phyloP scores from a whole-genome alignment of 2,329 filamentous ascomycete genomes.

The Aspergillus ochraceoroseus region DNA sequence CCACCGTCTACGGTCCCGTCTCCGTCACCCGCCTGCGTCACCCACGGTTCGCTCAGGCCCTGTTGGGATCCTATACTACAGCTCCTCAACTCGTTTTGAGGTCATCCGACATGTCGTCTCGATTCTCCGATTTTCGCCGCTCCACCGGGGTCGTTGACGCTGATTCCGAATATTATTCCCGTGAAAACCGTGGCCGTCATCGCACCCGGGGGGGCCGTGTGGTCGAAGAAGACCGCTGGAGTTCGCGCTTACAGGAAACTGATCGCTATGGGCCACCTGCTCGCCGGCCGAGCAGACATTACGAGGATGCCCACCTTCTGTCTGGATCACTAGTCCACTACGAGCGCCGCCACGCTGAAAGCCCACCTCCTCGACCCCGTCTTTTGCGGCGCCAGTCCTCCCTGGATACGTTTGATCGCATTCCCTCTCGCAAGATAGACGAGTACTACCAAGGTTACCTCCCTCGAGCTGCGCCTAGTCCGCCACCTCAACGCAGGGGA shows the following conservation, averaged over 20 bases:
- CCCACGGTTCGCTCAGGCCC: slow-evolving; percentile 31
- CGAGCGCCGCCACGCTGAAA: slow-evolving; percentile 54
- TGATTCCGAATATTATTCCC: slow-evolving; percentile 41
- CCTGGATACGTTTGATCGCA: slow-evolving; percentile 82
- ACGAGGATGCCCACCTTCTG: slow-evolving; percentile 43
- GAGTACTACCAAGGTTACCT: slow-evolving; percentile 39
- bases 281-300: slow-evolving; percentile 36
- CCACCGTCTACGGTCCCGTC: slow-evolving; percentile 24
- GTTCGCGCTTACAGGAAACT: slow-evolving; percentile 40
- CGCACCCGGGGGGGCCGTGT: slow-evolving; percentile 33
- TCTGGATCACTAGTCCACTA: slow-evolving; percentile 53
- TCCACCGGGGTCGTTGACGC: slow-evolving; percentile 36
- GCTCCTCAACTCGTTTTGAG: slow-evolving; percentile 6
- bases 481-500: slow-evolving; percentile 39
- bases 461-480: slow-evolving; percentile 58
- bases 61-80: slow-evolving; percentile 9
- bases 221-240: slow-evolving; percentile 38
- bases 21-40: slow-evolving; percentile 36
- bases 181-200: slow-evolving; percentile 42
- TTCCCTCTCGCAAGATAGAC: slow-evolving; percentile 54
- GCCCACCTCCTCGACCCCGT: slow-evolving; percentile 57
- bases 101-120: slow-evolving; percentile 34
- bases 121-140: slow-evolving; percentile 37
- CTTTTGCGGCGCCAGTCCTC: slow-evolving; percentile 79
- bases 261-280: slow-evolving; percentile 44